Percentiles rank a stretch among this genome's conserved stretches.
These are phyloP conservation scores for Cubamyces sp. DNA, from an alignment of 768 basidiomycete genomes.

Conservation along the genomic window DNA sequence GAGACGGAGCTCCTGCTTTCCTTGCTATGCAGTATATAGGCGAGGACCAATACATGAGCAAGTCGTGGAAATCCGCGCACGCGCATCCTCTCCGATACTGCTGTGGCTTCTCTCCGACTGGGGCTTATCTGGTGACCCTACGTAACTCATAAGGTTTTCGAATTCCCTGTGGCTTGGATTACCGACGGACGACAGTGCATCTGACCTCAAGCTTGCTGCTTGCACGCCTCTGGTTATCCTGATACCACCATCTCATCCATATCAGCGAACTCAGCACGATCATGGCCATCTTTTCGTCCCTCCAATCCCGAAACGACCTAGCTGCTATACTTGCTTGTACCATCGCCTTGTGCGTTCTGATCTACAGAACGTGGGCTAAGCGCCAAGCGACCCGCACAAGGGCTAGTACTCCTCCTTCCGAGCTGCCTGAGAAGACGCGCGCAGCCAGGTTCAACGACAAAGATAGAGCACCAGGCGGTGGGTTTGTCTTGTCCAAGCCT, in stretches of 20 bases:
- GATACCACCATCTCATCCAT: background rate
- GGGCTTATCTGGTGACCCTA: too few relatives aligned
- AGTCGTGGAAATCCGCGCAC: too few relatives aligned
- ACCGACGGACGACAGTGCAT: too few relatives aligned
- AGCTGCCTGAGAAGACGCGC: background rate
- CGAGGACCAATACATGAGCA: too few relatives aligned
- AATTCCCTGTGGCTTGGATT: too few relatives aligned
- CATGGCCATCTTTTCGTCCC: background rate
- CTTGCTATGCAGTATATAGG: background rate
- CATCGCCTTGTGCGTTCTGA: background rate
- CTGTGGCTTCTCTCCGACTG: too few relatives aligned
- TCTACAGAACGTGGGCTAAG: background rate
- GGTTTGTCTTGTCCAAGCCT: background rate
- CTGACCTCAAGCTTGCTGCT: too few relatives aligned
- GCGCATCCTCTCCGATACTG: too few relatives aligned
- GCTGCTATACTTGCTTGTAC: background rate
- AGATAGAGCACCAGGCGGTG: slow-evolving; percentile 15
- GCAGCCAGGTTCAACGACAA: slow-evolving; percentile 2
- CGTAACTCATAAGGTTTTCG: too few relatives aligned
- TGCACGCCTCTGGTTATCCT: too few relatives aligned
- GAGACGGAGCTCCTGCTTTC: slow-evolving; percentile 10
- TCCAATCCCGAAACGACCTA: background rate
- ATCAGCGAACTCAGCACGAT: background rate
- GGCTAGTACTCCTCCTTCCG: background rate
- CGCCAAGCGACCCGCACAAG: background rate